Evolutionary conservation across 768 basidiomycete genomes (phyloP).

Genomic region (Auricularia cornea): DNA sequence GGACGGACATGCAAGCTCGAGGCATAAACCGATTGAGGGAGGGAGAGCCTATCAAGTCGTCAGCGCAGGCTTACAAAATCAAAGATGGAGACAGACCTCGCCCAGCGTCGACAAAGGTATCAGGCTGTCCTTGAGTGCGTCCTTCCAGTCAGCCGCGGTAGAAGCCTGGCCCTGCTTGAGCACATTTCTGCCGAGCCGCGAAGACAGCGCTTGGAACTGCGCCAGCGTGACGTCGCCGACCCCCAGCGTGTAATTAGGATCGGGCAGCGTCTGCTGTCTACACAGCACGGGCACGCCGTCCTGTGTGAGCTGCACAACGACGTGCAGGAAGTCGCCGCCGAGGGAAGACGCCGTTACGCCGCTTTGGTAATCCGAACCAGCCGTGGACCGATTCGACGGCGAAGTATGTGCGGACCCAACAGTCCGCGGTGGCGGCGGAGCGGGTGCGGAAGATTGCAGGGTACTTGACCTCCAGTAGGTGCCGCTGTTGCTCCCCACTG

Average conservation of each 20-base stretch:
- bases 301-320: constrained; percentile 84
- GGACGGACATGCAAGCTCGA: constrained; percentile 77
- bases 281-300: constrained; percentile 87
- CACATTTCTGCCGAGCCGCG: constrained; percentile 37
- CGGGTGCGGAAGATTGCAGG: constrained; percentile 30
- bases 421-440: constrained; percentile 18
- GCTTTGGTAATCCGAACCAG: constrained; percentile 40
- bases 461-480: constrained; percentile 97
- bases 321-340: constrained; percentile 77
- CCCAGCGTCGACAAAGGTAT: constrained; percentile 70
- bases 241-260: constrained; percentile 57
- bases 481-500: constrained; percentile 90
- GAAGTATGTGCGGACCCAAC: constrained; percentile 59
- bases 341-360: constrained; percentile 79
- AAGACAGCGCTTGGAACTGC: constrained; percentile 69
- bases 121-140: constrained; percentile 31
- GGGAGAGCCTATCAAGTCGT: constrained; percentile 42
- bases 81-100: constrained; percentile 25
- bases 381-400: constrained; percentile 53
- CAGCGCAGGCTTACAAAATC: neutral
- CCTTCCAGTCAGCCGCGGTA: constrained; percentile 28
- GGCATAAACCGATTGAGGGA: constrained; percentile 57
- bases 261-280: constrained; percentile 67
- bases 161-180: constrained; percentile 3
- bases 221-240: constrained; percentile 77